Conservation (phyloP, 1,139 yeast genomes). For the Zhuliangozyma blackwelliae region DNA sequence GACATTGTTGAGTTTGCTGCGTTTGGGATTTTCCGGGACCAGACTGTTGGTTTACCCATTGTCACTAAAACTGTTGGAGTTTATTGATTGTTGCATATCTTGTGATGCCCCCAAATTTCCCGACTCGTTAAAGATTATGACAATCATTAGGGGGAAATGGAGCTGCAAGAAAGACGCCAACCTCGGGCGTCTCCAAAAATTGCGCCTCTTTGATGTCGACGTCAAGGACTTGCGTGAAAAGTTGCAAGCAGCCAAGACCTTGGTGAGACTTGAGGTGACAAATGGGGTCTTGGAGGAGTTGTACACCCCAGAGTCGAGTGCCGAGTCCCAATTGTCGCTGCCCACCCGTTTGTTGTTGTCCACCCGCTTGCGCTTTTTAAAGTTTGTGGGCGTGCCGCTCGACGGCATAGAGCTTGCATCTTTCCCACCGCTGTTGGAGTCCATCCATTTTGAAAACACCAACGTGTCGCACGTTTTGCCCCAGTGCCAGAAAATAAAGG, state of each 20-base stretch:
- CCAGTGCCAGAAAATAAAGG: constrained; percentile 1
- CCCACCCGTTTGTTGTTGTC: constrained; percentile 7
- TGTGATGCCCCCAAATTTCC: constrained; percentile 10
- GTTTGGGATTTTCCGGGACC: constrained; percentile 7
- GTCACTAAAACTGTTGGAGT: constrained; percentile 8
- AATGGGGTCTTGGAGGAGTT: constrained; percentile 2
- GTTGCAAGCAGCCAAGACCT: constrained; percentile 5
- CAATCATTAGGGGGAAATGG: constrained; percentile 10
- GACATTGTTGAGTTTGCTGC: constrained; percentile 6
- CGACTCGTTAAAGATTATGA: constrained; percentile 8
- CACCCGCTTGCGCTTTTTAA: constrained; percentile 5
- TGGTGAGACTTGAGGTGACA: constrained; percentile 7
- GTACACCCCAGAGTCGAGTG: background rate
- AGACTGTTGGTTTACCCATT: constrained; percentile 8
- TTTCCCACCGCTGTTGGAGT: constrained; percentile 12
- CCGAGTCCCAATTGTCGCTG: background rate
- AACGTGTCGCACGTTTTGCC: constrained; percentile 1
- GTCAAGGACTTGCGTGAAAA: constrained; percentile 10
- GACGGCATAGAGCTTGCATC: constrained; percentile 2
- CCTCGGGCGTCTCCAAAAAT: constrained; percentile 6
- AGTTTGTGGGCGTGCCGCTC: constrained; percentile 4
- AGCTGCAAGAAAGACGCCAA: constrained; percentile 8
- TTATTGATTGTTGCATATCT: constrained; percentile 9
- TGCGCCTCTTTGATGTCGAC: constrained; percentile 7
- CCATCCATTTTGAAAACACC: constrained; percentile 9